Evolutionary conservation across 2,329 filamentous ascomycete species (phyloP).

Genomic region (Graphiopsis chlorocephala): DNA sequence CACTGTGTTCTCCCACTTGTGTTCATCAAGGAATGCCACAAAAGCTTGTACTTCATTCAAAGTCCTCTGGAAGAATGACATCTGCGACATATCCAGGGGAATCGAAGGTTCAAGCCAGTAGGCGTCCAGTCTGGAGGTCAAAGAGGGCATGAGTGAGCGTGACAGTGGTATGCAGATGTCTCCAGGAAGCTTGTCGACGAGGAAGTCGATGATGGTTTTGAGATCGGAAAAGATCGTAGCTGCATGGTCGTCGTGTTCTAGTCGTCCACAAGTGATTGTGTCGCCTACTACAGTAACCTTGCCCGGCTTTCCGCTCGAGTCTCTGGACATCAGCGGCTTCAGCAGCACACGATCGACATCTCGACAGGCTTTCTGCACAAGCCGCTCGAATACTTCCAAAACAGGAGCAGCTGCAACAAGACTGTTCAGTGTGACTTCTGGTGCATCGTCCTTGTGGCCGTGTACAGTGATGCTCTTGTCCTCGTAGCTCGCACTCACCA

Average conservation of each 20-base stretch:
- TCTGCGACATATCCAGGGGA: slow-evolving; percentile 68
- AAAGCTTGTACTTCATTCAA: slow-evolving; percentile 66
- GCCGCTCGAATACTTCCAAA: slow-evolving; percentile 22
- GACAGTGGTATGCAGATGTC: slow-evolving; percentile 57
- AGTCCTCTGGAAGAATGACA: slow-evolving; percentile 68
- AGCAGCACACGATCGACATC: slow-evolving; percentile 32
- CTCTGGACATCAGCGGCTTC: slow-evolving; percentile 26
- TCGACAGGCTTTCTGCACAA: slow-evolving; percentile 27
- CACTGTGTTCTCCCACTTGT: slow-evolving; percentile 60
- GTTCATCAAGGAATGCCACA: slow-evolving; percentile 58
- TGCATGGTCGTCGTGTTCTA: slow-evolving; percentile 18
- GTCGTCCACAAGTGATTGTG: slow-evolving; percentile 27
- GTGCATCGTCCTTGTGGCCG: slow-evolving; percentile 37
- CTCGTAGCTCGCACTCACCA: slow-evolving; percentile 62
- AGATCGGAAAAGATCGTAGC: slow-evolving; percentile 43
- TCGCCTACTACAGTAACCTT: slow-evolving; percentile 23
- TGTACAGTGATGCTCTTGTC: slow-evolving; percentile 57
- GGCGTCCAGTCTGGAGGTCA: slow-evolving; percentile 66
- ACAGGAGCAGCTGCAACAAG: slow-evolving; percentile 22
- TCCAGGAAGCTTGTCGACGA: slow-evolving; percentile 51
- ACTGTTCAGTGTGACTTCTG: slow-evolving; percentile 26
- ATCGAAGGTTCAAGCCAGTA: slow-evolving; percentile 75
- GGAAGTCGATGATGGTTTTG: slow-evolving; percentile 47
- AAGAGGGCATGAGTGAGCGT: slow-evolving; percentile 64
- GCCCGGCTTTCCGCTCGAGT: slow-evolving; percentile 21